Evolutionary conservation across 306 rosid species (phyloP).

Genomic region (Crataegus laevigata): DNA sequence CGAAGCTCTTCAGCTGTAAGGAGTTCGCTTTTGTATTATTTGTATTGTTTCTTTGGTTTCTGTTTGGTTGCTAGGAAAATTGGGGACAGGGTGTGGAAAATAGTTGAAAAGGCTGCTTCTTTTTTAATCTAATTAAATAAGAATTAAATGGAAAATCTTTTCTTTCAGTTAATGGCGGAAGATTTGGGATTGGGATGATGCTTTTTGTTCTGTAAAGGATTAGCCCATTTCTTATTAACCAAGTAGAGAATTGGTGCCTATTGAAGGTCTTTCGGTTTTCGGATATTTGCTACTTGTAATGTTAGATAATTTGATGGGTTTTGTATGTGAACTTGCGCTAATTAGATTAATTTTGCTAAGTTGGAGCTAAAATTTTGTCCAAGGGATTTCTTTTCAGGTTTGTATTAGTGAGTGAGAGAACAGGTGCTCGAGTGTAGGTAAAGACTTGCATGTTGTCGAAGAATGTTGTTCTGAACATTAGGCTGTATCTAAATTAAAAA

Average conservation of each 20-base stretch:
- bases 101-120: background rate
- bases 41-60: background rate
- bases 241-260: background rate
- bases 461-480: background rate
- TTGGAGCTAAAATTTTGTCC: background rate
- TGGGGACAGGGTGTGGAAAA: background rate
- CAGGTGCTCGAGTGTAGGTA: background rate
- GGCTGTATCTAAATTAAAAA: background rate
- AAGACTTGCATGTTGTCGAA: background rate
- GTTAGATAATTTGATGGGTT: background rate
- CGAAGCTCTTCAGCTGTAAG: constrained; percentile 95
- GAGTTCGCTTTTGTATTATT: background rate
- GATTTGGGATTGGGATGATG: background rate
- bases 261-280: background rate
- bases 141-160: background rate
- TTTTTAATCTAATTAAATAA: background rate
- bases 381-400: background rate
- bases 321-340: background rate
- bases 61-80: constrained; percentile 3
- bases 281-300: background rate
- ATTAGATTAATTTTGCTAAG: background rate
- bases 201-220: background rate
- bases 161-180: background rate
- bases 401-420: background rate
- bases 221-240: background rate